Percentiles rank a stretch among this genome's conserved stretches.
Conservation (phyloP, 2,329 filamentous ascomycete genomes). For the Aspergillus oerlinghausenensis region DNA sequence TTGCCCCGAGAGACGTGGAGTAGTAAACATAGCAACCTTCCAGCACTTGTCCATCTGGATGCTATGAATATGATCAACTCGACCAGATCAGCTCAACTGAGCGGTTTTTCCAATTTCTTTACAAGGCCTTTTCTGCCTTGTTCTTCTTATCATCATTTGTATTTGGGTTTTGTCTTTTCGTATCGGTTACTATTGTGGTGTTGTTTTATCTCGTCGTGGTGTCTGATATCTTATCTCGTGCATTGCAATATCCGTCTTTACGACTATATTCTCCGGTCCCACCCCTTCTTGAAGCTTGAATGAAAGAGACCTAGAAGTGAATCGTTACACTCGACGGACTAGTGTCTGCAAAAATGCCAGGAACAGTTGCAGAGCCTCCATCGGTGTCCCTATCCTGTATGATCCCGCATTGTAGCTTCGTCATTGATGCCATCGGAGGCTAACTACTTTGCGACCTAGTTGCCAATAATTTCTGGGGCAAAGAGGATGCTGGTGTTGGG, state of each 20-base stretch:
- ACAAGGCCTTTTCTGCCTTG: neutral
- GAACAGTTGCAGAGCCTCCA: conserved; percentile 57
- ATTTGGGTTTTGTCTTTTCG: neutral
- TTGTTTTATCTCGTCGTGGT: neutral
- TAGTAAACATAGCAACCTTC: conserved; percentile 20
- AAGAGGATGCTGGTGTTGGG: conserved; percentile 91
- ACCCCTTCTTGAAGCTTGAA: conserved; percentile 13
- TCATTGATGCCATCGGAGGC: neutral
- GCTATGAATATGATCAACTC: conserved; percentile 16
- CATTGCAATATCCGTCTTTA: conserved; percentile 5
- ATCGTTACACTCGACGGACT: conserved; percentile 19
- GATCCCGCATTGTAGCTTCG: conserved; percentile 14
- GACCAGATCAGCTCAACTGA: conserved; percentile 16
- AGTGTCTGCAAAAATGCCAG: conserved; percentile 50
- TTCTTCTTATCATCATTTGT: conserved; percentile 6
- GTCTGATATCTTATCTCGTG: neutral
- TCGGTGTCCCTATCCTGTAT: conserved; percentile 65
- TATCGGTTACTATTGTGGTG: neutral
- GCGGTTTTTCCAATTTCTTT: conserved; percentile 7
- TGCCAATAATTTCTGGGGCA: conserved; percentile 99
- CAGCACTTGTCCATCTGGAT: conserved; percentile 12
- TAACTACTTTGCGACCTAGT: conserved; percentile 44
- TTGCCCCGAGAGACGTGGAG: conserved; percentile 27
- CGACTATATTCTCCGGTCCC: conserved; percentile 5
- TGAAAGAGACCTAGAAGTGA: conserved; percentile 36